Evolutionary conservation across 345 rosid species (phyloP), one percentile per base, ranked within the genome.

Genomic region (Populus deltoides): DNA sequence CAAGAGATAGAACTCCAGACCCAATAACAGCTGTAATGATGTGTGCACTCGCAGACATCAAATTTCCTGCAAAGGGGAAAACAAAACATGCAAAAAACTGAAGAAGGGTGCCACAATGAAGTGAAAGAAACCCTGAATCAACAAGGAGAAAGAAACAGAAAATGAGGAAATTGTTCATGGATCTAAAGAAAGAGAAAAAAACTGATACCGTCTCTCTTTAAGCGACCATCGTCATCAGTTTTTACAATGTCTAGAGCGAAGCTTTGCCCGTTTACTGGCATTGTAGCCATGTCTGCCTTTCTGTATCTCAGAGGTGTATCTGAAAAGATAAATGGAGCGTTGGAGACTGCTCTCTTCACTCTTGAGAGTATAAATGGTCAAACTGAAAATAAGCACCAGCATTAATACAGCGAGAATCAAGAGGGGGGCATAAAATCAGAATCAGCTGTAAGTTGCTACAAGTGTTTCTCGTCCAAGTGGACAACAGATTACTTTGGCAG

Each of bases 1-100:
- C 75, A 9, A 78, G 57, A 8, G 80, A 78, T 10, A 71, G 49
- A 6, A 78, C 73, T 63, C 80, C 80, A 17, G 80, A 71, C 13
- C 80, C 80, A 24, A 78, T 78, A 11, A 78, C 80, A 36, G 80
- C 80, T n/a, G 80, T 78, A 6, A 71, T 78, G 31, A 78, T 78
- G 8, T 69, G 75, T 2, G 74, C 75, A 69, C 71, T 70, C 29
- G 80, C 80, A 8, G 75, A 62, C 63, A n/a, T 5, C 38, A 77
- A 22, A 17, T 45, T 62, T 31, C 80, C 80, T 77, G 53, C 25
- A 35, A 59, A 5, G 47, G 24, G 13, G 11, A 25, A 33, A 45
- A 1, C 2, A 45, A 49, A 47, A 45, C 20, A n/a, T 6, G 17
- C 0, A 27, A 72, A 72, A 72, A 39, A 36, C 6, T 22, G 53